A percentile compares a stretch with the other conserved stretches of the same genome.
These are phyloP conservation scores for Saccharomycodes ludwigii DNA, from an alignment of 805 yeast species.

Conservation along the genomic window DNA sequence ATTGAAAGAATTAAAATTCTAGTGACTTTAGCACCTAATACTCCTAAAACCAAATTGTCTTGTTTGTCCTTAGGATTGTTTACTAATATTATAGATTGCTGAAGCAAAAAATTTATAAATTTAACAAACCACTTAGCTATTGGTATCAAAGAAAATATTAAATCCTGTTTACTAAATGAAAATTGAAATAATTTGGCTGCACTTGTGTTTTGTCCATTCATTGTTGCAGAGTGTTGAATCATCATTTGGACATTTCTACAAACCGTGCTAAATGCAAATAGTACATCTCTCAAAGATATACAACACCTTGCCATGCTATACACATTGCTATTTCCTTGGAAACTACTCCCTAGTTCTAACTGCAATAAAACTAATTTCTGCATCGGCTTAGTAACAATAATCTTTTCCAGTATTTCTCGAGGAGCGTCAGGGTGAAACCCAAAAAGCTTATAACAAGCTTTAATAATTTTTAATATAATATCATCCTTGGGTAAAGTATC, in stretches of 20 bases:
- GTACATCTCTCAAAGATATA: slow-evolving; percentile 20
- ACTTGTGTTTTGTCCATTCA: slow-evolving; percentile 34
- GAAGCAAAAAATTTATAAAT: slow-evolving; percentile 55
- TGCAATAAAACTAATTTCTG: slow-evolving; percentile 24
- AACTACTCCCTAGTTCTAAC: slow-evolving; percentile 22
- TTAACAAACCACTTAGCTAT: slow-evolving; percentile 80
- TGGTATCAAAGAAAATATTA: slow-evolving; percentile 56
- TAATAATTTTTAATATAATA: slow-evolving; percentile 4
- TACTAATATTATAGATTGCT: slow-evolving; percentile 48
- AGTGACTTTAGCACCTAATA: slow-evolving; percentile 58
- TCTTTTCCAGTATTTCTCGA: slow-evolving; percentile 23
- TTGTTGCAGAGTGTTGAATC: slow-evolving; percentile 24
- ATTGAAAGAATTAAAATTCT: slow-evolving; percentile 55
- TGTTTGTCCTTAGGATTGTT: slow-evolving; percentile 14
- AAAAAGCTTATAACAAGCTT: slow-evolving; percentile 19
- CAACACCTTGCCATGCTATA: slow-evolving; percentile 22
- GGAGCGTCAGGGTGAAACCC: slow-evolving; percentile 25
- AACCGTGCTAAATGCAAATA: slow-evolving; percentile 24
- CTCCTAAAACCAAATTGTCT: slow-evolving; percentile 39
- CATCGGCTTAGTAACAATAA: slow-evolving; percentile 24
- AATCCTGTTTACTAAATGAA: slow-evolving; percentile 47
- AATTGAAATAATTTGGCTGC: slow-evolving; percentile 32
- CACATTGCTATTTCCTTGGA: slow-evolving; percentile 14
- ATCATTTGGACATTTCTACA: slow-evolving; percentile 18
- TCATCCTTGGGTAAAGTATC: slow-evolving; percentile 4